These are phyloP conservation scores for Ciborinia camelliae DNA, from an alignment of 2,329 filamentous ascomycete genomes.

Conservation along the genomic window DNA sequence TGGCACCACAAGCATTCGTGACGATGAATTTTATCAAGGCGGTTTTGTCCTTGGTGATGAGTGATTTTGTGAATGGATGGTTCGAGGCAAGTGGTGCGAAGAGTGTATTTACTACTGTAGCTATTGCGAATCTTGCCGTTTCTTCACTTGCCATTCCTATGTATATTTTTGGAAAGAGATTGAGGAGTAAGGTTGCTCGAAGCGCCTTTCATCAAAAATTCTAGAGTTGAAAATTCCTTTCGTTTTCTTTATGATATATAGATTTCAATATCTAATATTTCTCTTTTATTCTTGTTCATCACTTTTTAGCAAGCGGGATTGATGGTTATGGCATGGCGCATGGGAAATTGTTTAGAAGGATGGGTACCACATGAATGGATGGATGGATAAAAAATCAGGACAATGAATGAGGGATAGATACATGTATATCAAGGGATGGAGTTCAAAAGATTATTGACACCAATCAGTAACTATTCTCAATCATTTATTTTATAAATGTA, in stretches of 20 bases:
- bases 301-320: conserved; percentile 9
- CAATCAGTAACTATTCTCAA: background rate
- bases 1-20: conserved; percentile 43
- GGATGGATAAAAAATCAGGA: background rate
- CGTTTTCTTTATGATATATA: background rate
- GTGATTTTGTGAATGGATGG: conserved; percentile 32
- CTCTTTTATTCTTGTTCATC: background rate
- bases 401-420: background rate
- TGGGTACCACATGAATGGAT: background rate
- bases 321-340: background rate
- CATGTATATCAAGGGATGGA: background rate
- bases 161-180: conserved; percentile 36
- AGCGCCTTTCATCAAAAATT: conserved; percentile 27
- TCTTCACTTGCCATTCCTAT: conserved; percentile 29
- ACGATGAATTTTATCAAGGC: conserved; percentile 44
- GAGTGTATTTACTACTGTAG: conserved; percentile 28
- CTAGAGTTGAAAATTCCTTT: too few species aligned
- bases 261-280: background rate
- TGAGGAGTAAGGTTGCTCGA: conserved; percentile 34
- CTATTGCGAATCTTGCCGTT: conserved; percentile 27
- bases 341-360: background rate
- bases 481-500: background rate
- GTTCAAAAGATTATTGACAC: background rate
- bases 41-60: conserved; percentile 38
- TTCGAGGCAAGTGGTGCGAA: conserved; percentile 32